Conservation (phyloP, 371 early-diverging fungal species). For the Haplosporangium sp. region DNA sequence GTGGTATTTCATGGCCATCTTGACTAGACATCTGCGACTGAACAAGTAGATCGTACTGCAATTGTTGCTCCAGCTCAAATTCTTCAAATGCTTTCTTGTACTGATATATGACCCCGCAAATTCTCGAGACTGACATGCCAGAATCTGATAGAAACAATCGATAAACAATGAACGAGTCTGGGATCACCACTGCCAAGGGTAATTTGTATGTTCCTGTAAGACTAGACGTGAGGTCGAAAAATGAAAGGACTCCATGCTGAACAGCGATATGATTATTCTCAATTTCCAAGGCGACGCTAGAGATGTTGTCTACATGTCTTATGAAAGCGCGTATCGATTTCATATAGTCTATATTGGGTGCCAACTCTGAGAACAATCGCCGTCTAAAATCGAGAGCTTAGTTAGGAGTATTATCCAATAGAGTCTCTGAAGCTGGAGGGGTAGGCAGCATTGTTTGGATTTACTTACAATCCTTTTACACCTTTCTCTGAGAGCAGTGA, state of each 20-base stretch:
- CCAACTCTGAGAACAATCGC: slow-evolving; percentile 60
- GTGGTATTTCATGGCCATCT: slow-evolving; percentile 1
- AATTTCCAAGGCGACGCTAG: slow-evolving; percentile 57
- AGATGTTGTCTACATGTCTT: slow-evolving; percentile 60
- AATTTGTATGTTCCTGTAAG: slow-evolving; percentile 60
- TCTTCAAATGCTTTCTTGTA: slow-evolving; percentile 41
- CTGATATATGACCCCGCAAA: slow-evolving; percentile 67
- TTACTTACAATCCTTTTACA: slow-evolving; percentile 57
- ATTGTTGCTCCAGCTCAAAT: slow-evolving; percentile 38
- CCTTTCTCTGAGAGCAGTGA: slow-evolving; percentile 27
- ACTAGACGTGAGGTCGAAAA: slow-evolving; percentile 65
- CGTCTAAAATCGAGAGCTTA: slow-evolving; percentile 13
- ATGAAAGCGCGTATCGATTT: slow-evolving; percentile 61
- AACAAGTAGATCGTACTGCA: slow-evolving; percentile 26
- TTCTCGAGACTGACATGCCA: slow-evolving; percentile 66
- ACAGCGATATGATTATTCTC: slow-evolving; percentile 63
- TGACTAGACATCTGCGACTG: slow-evolving; percentile 48
- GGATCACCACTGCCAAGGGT: slow-evolving; percentile 64
- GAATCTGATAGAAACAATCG: slow-evolving; percentile 64
- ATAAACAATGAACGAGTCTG: slow-evolving; percentile 63
- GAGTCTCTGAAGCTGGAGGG: too few species aligned
- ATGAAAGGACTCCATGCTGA: slow-evolving; percentile 67
- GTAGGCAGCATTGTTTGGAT: not conserved
- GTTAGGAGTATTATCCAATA: not conserved
- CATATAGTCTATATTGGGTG: slow-evolving; percentile 64